phyloP scores from a whole-genome alignment of 192 early-diverging fungal species.

The Entomortierella beljakovae region DNA sequence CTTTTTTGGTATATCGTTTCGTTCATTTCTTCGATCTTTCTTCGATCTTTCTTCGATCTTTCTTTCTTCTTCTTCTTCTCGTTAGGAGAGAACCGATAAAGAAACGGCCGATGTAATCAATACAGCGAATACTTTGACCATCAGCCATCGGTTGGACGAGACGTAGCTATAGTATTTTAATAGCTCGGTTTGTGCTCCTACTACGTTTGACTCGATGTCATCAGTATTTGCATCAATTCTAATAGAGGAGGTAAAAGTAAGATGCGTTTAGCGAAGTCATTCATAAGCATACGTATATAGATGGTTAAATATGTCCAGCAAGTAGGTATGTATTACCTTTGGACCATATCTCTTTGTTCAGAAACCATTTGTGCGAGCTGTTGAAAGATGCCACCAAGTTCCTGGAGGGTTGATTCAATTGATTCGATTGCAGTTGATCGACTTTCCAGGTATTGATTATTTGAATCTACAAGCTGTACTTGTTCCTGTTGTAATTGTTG shows the following conservation, averaged over 20 bases:
- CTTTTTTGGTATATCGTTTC: no score
- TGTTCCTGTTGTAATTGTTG: constrained; percentile 76
- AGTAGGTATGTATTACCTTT: constrained; percentile 67
- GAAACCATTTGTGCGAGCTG: constrained; percentile 90
- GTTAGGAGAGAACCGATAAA: constrained; percentile 38
- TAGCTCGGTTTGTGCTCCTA: constrained; percentile 90
- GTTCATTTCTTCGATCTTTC: no score
- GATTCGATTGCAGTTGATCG: constrained; percentile 92
- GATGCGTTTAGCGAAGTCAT: no score
- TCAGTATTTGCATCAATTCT: constrained; percentile 96
- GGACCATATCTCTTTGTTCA: constrained; percentile 90
- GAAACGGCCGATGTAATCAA: constrained; percentile 76
- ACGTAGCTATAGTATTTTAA: constrained; percentile 93
- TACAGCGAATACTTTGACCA: constrained; percentile 94
- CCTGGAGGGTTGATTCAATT: constrained; percentile 97
- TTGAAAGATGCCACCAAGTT: constrained; percentile 93
- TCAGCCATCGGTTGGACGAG: constrained; percentile 94
- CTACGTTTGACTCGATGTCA: constrained; percentile 91
- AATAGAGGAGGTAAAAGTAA: neutral
- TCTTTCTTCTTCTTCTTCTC: no score
- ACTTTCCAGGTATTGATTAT: constrained; percentile 89
- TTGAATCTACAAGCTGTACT: constrained; percentile 67
- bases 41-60: no score
- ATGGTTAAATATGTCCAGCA: no score
- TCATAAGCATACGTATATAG: no score